Percentiles rank a stretch among this genome's conserved stretches.
phyloP scores from a whole-genome alignment of 805 yeast species.

The Clavispora fructus region DNA sequence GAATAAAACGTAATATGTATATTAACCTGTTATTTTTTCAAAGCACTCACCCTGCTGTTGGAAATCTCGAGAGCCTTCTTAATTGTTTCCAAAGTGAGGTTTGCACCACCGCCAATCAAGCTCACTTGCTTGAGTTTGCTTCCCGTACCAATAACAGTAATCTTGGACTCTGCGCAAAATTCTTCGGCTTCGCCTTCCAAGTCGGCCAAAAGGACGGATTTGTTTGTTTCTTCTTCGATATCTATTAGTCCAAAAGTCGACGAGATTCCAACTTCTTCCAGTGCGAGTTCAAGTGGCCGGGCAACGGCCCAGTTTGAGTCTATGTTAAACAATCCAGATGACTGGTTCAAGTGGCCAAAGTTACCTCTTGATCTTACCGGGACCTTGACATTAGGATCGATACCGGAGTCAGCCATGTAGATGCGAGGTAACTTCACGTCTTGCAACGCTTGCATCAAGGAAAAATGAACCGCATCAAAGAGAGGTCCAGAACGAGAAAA shows the following conservation, averaged over 20 bases:
- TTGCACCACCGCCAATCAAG: constrained; percentile 45
- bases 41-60: constrained; percentile 35
- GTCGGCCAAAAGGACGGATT: constrained; percentile 57
- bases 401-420: constrained; percentile 52
- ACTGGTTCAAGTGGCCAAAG: constrained; percentile 42
- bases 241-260: constrained; percentile 58
- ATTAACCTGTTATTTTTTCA: not conserved
- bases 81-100: constrained; percentile 43
- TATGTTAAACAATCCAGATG: constrained; percentile 39
- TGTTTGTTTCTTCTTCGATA: constrained; percentile 19
- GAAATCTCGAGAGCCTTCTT: constrained; percentile 45
- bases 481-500: constrained; percentile 80
- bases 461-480: constrained; percentile 69
- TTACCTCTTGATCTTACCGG: constrained; percentile 50
- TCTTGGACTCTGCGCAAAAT: constrained; percentile 46
- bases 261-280: constrained; percentile 36
- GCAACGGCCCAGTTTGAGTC: constrained; percentile 37
- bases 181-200: constrained; percentile 86
- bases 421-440: constrained; percentile 62
- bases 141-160: constrained; percentile 39
- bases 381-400: constrained; percentile 46
- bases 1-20: not conserved
- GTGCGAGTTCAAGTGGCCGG: constrained; percentile 35
- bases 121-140: constrained; percentile 38
- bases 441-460: constrained; percentile 58